Conservation (phyloP, 2,329 filamentous ascomycete genomes). For the Rugonectria rugulosa region DNA sequence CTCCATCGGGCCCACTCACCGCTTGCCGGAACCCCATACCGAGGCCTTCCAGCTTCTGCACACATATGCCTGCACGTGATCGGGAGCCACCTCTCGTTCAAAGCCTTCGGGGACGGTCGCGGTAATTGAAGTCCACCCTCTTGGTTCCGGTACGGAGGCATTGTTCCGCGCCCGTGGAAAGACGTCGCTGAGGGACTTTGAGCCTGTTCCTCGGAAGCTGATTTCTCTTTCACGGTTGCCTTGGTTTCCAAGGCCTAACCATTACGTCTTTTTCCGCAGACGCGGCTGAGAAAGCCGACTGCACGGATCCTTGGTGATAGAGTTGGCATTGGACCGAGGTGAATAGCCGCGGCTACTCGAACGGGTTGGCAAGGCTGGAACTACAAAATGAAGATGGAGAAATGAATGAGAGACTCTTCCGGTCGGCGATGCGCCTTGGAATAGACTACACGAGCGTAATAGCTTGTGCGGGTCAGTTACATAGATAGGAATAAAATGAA, state of each 20-base stretch:
- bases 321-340: slow-evolving; percentile 1
- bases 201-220: slow-evolving; percentile 8
- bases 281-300: slow-evolving; percentile 3
- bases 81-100: background rate
- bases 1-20: slow-evolving; percentile 6
- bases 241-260: too few species aligned
- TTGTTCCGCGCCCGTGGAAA: slow-evolving; percentile 28
- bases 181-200: background rate
- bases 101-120: slow-evolving; percentile 4
- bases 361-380: too few species aligned
- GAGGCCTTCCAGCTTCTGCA: slow-evolving; percentile 24
- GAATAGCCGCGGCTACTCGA: slow-evolving; percentile 6
- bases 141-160: slow-evolving; percentile 22
- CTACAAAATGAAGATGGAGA: background rate
- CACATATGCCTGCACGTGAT: too few species aligned
- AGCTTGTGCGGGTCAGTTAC: too few species aligned
- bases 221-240: too few species aligned
- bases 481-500: too few species aligned
- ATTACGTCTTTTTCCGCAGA: background rate
- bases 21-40: slow-evolving; percentile 33
- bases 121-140: slow-evolving; percentile 39
- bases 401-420: background rate
- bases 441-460: background rate
- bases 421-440: background rate
- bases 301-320: background rate